Evolutionary conservation across 1,139 yeast species (phyloP).

Genomic region (Spathaspora sp.): DNA sequence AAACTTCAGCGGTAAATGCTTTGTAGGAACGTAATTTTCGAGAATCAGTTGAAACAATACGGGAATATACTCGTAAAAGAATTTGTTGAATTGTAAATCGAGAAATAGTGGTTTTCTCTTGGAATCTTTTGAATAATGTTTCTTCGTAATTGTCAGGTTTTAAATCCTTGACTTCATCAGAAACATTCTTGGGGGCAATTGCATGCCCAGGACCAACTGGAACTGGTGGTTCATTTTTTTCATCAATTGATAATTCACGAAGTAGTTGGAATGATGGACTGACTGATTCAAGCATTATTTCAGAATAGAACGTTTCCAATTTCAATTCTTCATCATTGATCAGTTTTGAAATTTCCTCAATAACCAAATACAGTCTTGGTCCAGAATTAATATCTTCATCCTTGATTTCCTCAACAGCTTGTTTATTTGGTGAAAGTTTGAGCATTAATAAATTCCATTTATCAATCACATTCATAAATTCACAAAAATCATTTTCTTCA

Average conservation of each 20-base stretch:
- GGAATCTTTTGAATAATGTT: constrained; percentile 32
- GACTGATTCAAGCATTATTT: constrained; percentile 18
- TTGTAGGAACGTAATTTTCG: constrained; percentile 65
- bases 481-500: constrained; percentile 32
- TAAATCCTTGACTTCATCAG: constrained; percentile 3
- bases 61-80: constrained; percentile 66
- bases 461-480: constrained; percentile 38
- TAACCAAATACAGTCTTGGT: constrained; percentile 25
- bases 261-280: constrained; percentile 14
- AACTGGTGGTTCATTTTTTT: not conserved
- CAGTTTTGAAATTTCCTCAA: constrained; percentile 14
- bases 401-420: constrained; percentile 9
- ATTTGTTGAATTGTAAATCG: constrained; percentile 64
- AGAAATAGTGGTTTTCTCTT: constrained; percentile 46
- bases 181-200: constrained; percentile 11
- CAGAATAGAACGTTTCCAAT: constrained; percentile 26
- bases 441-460: constrained; percentile 44
- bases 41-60: constrained; percentile 78
- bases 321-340: constrained; percentile 24
- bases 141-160: constrained; percentile 23
- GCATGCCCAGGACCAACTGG: constrained; percentile 4
- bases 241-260: constrained; percentile 7
- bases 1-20: constrained; percentile 88
- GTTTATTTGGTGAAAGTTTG: constrained; percentile 31
- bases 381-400: constrained; percentile 33